These are phyloP conservation scores for Thozetella sp. DNA, from an alignment of 495 filamentous ascomycete genomes.

Conservation along the genomic window DNA sequence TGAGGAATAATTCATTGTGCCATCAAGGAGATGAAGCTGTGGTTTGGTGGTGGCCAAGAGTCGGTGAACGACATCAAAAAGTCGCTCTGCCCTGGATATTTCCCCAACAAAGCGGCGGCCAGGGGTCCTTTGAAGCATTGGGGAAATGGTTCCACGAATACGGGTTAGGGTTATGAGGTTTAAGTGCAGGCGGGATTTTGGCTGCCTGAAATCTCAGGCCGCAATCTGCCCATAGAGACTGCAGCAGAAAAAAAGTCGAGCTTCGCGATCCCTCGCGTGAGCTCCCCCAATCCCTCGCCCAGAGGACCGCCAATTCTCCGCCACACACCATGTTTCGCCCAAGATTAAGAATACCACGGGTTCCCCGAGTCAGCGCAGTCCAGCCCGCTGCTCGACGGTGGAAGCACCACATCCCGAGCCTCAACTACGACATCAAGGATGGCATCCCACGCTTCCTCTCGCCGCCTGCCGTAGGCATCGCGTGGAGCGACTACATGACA, in stretches of 20 bases:
- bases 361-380: constrained; percentile 11
- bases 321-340: constrained; percentile 38
- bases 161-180: background rate
- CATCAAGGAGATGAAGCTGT: background rate
- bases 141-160: background rate
- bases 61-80: background rate
- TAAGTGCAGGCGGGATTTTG: no score
- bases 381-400: constrained; percentile 22
- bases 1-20: no score
- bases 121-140: background rate
- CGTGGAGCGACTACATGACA: constrained; percentile 83
- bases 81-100: no score
- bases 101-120: no score
- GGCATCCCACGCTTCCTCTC: constrained; percentile 72
- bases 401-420: constrained; percentile 58
- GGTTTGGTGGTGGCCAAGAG: background rate
- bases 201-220: background rate
- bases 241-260: background rate
- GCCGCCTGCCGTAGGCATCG: constrained; percentile 63
- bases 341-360: constrained; percentile 44
- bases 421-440: constrained; percentile 58
- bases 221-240: background rate
- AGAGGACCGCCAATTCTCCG: background rate
- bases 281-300: background rate
- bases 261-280: background rate